Evolutionary conservation across 2,329 filamentous ascomycete species (phyloP), one percentile per base, ranked within the genome.

Genomic region (Daldinia eschscholtzii): DNA sequence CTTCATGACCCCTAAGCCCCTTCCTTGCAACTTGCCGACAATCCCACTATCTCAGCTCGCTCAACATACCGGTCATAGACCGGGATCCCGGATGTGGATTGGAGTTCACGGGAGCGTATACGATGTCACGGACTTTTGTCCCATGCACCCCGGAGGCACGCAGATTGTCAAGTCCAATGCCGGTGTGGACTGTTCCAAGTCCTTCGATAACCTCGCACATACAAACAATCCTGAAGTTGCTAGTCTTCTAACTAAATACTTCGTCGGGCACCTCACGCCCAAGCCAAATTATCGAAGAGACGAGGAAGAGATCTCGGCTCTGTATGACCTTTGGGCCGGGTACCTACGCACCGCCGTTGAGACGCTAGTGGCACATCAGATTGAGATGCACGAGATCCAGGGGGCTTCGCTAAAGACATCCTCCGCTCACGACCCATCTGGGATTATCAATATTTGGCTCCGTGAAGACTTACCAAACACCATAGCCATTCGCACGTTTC

Each of bases 131-230:
- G 84, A 87, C 67, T 87, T 87, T 67, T 79, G 79, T 6, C 82
- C 83, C 0, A 86, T 87, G 83, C 85, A 87, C 59, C 85, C 85
- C 0, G 85, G 85, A 3, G 85, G 84, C 7, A 86, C 82, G 0
- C 78, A 86, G 12, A 87, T 87, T 67, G 82, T 87, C 72, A 84
- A 84, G 67, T 86, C 83, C 2, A 87, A 86, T 62, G 85, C 85
- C 0, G 85, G 85, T n/a, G 82, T 85, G 0, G 85, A 87, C 71
- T 86, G 85, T 65, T 81, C 81, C 6, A 80, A 82, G 67, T 84
- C 84, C 0, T 87, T 87, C 53, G 85, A 87, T 70, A 83, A 85
- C 53, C 80, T 87, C 3, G 85, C 84, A 0, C 85, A 87, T 70
- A 86, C 84, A 1, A 86, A 84, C 70, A 87, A 87, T 57, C 84